Evolutionary conservation across 106 monocot species (phyloP).

Genomic region (Dendrobium chrysotoxum): DNA sequence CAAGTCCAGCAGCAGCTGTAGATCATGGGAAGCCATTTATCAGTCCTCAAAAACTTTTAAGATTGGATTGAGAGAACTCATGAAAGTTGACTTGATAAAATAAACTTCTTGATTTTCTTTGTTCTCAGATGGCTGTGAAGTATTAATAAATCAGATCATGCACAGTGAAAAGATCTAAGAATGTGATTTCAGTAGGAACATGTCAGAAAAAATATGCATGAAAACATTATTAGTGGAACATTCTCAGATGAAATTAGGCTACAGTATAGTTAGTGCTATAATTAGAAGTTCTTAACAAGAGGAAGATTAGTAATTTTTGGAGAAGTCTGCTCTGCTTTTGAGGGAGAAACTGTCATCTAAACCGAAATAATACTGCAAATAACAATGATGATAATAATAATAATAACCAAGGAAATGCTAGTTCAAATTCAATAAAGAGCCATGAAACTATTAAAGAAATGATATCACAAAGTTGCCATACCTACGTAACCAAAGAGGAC

Average conservation of each 20-base stretch:
- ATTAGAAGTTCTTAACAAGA: too few relatives aligned
- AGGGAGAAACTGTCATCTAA: not conserved
- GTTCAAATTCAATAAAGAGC: not conserved
- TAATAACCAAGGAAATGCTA: not conserved
- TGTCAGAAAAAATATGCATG: too few relatives aligned
- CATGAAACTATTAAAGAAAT: not conserved
- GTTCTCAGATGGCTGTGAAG: too few relatives aligned
- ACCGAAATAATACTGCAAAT: not conserved
- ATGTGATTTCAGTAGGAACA: too few relatives aligned
- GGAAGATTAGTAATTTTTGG: too few relatives aligned
- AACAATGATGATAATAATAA: not conserved
- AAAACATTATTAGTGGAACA: too few relatives aligned
- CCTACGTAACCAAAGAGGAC: constrained; percentile 79
- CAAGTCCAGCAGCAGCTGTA: constrained; percentile 61
- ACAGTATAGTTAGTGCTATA: too few relatives aligned
- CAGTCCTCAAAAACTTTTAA: not conserved
- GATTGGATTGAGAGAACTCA: not conserved
- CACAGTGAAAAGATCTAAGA: too few relatives aligned
- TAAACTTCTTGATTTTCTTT: too few relatives aligned
- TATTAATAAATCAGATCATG: too few relatives aligned
- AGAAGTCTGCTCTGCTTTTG: too few relatives aligned
- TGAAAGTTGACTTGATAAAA: not conserved
- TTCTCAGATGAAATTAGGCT: too few relatives aligned
- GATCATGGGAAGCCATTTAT: not conserved
- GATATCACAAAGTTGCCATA: constrained; percentile 15